Percentiles rank a stretch among this genome's conserved stretches.
phyloP scores from a whole-genome alignment of 2,329 filamentous ascomycete genomes.

The Leptographium flavum region DNA sequence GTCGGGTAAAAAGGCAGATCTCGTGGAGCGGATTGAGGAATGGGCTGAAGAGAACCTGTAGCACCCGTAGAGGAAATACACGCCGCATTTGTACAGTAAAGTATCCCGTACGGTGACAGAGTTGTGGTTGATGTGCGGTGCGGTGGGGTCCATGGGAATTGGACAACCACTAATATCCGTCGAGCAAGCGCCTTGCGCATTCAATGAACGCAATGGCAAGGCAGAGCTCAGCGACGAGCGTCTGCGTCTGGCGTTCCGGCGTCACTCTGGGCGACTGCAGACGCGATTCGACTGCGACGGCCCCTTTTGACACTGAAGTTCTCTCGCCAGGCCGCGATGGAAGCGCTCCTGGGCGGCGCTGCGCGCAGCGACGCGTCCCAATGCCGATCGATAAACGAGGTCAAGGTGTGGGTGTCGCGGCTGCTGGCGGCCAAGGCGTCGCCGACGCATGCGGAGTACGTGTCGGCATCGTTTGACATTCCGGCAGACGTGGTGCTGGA shows the following conservation, averaged over 20 bases:
- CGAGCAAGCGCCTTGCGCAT: too few species aligned
- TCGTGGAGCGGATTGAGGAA: conserved; percentile 40
- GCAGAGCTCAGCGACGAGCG: too few species aligned
- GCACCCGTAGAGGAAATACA: background rate
- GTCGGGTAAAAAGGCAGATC: conserved; percentile 36
- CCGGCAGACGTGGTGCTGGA: conserved; percentile 28
- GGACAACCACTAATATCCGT: too few species aligned
- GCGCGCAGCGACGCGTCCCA: conserved; percentile 12
- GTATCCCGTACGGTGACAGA: too few species aligned
- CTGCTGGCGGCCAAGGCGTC: conserved; percentile 28
- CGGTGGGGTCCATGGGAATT: too few species aligned
- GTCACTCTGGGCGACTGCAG: too few species aligned
- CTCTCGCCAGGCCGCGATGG: conserved; percentile 13
- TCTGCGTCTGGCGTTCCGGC: too few species aligned
- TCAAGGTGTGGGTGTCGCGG: conserved; percentile 29
- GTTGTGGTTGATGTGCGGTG: too few species aligned
- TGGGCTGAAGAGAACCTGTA: conserved; percentile 36
- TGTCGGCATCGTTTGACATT: conserved; percentile 32
- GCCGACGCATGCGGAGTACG: conserved; percentile 33
- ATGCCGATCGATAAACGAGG: conserved; percentile 28
- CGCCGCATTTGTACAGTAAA: too few species aligned
- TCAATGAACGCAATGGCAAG: too few species aligned
- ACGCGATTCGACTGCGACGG: background rate
- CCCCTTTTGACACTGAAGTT: too few species aligned
- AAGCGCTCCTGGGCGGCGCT: conserved; percentile 14